These are phyloP conservation scores for Tetrahymena malaccensis DNA, from an alignment of 73 alveolate genomes.

Conservation along the genomic window DNA sequence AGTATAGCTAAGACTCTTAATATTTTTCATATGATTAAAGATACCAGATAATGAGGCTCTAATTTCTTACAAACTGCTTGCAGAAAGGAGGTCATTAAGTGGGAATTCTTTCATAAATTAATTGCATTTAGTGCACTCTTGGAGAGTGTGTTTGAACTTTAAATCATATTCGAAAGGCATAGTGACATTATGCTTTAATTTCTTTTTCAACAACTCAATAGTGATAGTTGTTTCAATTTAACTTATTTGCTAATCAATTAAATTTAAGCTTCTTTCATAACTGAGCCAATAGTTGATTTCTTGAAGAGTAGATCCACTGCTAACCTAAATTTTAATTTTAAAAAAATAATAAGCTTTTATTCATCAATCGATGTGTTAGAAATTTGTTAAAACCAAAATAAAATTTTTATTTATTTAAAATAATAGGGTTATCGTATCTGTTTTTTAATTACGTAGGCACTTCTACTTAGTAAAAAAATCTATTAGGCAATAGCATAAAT, in stretches of 20 bases:
- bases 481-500: not conserved
- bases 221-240: slow-evolving; percentile 20
- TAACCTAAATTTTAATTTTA: slow-evolving; percentile 39
- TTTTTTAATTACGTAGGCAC: slow-evolving; percentile 10
- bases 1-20: slow-evolving; percentile 39
- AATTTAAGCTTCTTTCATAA: slow-evolving; percentile 61
- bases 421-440: slow-evolving; percentile 8
- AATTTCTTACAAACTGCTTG: slow-evolving; percentile 64
- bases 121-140: slow-evolving; percentile 71
- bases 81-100: slow-evolving; percentile 62
- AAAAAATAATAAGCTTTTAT: not conserved
- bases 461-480: not conserved
- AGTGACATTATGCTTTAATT: slow-evolving; percentile 69
- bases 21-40: slow-evolving; percentile 57
- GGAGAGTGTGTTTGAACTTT: slow-evolving; percentile 59
- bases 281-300: slow-evolving; percentile 89
- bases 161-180: slow-evolving; percentile 75
- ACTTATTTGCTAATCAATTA: slow-evolving; percentile 29
- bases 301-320: slow-evolving; percentile 80
- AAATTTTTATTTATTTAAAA: not conserved
- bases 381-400: not conserved
- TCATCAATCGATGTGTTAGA: not conserved
- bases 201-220: slow-evolving; percentile 48
- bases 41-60: slow-evolving; percentile 57
- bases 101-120: slow-evolving; percentile 82